Base-by-base conservation (phyloP, 139 green algal species). In the Coelastrella sp. region DNA sequence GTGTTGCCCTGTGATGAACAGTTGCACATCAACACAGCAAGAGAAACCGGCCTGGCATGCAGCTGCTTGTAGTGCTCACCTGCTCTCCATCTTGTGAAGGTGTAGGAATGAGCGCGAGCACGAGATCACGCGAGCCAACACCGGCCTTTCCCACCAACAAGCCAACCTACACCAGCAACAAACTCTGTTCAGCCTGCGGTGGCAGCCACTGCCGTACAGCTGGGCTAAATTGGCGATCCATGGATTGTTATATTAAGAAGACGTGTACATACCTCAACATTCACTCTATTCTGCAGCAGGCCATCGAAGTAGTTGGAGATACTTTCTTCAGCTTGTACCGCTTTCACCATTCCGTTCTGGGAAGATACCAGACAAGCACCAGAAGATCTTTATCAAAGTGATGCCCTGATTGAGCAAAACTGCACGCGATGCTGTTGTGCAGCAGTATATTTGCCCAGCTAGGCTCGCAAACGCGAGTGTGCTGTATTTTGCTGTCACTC, bases 111-210 rank as follows among this genome's bases (percentile, higher is more conserved):
- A 88, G 77, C 9, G 79, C 84, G 60, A 89, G 76, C 1, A 88
- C 79, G 2, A 90, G 19, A 27, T 81, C 84, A n/a, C 86, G 71
- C 0, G 84, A 84, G 9, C 89, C 89, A 4, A 86, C 74, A 5
- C 40, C 66, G 7, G 80, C 51, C 68, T 90, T 92, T 23, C 89
- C 89, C 1, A 92, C 38, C 19, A 92, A 21, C 51, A 92, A 23
- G 2, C 89, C 89, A 11, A 90, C 81, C 89, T 92, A 80, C 1
- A 32, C 27, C 21, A 19, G n/a, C 23, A 37, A 40, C 73, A 25
- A 23, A 27, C 32, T 41, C 62, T 38, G 27, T 30, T 71, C 27
- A 71, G 32, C n/a, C n/a, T n/a, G n/a, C n/a, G n/a, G n/a, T n/a
- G n/a, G n/a, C n/a, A n/a, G n/a, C n/a, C n/a, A n/a, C n/a, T n/a